Evolutionary conservation across 2,329 filamentous ascomycete genomes (phyloP), one percentile per base, ranked within the genome.

Genomic region (Fusarium abutilonis): DNA sequence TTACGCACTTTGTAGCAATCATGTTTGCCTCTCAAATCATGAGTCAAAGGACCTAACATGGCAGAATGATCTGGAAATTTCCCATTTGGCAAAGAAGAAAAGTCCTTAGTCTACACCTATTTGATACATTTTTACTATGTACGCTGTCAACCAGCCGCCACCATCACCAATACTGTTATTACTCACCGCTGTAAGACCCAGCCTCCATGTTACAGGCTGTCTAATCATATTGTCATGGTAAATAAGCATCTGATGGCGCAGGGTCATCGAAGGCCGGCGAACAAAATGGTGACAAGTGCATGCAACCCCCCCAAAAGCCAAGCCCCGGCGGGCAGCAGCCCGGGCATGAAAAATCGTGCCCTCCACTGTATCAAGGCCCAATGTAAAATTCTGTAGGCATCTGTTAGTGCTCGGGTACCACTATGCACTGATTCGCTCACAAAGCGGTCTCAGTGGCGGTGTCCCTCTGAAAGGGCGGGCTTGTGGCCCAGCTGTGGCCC

Each of bases 331-430:
- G 10, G 19, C 35, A 19, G 35, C 10, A 13, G n/a, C n/a, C n/a
- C n/a, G n/a, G n/a, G 19, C 15, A 38, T 19, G 15, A 38, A 50
- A 56, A 64, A 40, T 53, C 41, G 59, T 56, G 49, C 48, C 42
- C 38, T 47, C 60, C 43, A 61, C 58, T 55, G 58, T 69, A 70
- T 68, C 68, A 60, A 50, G 52, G 59, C 56, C 49, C 57, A 49
- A 62, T 47, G 50, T 53, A 60, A 55, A 60, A 56, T 55, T 53
- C 46, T 39, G 50, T 61, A 56, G 26, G 21, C 32, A 41, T 15
- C 43, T 71, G 70, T 73, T 72, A 72, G 66, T 65, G 66, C 61
- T 61, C 52, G 60, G 48, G 68, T 70, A 70, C 66, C 54, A 34
- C 44, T 60, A 45, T 52, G 38, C 58, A 63, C 42, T 60, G 52